phyloP scores from a whole-genome alignment of 2,329 filamentous ascomycete genomes.

The Orbilia oligospora region DNA sequence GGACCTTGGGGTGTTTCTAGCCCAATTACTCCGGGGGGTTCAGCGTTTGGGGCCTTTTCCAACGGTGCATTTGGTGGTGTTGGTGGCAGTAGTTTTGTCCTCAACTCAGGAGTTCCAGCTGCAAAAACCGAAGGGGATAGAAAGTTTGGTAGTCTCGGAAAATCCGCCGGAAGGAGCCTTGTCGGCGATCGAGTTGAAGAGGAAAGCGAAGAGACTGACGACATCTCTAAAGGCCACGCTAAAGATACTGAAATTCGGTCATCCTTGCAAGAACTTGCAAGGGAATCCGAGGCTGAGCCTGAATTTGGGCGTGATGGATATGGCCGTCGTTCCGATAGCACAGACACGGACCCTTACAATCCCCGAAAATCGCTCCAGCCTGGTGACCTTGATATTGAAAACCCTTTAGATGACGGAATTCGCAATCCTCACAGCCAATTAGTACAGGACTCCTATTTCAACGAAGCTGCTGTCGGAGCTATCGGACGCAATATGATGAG shows the following conservation, averaged over 20 bases:
- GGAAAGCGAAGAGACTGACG: slow-evolving; percentile 75
- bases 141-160: slow-evolving; percentile 78
- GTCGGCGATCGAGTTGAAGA: slow-evolving; percentile 52
- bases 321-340: slow-evolving; percentile 71
- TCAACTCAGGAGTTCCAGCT: slow-evolving; percentile 72
- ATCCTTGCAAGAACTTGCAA: slow-evolving; percentile 65
- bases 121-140: slow-evolving; percentile 79
- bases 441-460: slow-evolving; percentile 46
- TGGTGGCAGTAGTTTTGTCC: slow-evolving; percentile 74
- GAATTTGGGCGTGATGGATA: slow-evolving; percentile 68
- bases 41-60: slow-evolving; percentile 87
- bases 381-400: slow-evolving; percentile 80
- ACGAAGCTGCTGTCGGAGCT: slow-evolving; percentile 63
- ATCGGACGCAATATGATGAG: slow-evolving; percentile 69
- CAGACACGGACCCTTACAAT: slow-evolving; percentile 81
- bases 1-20: slow-evolving; percentile 71
- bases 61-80: slow-evolving; percentile 68
- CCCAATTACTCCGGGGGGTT: slow-evolving; percentile 71
- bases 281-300: slow-evolving; percentile 69
- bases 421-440: slow-evolving; percentile 68
- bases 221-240: slow-evolving; percentile 78
- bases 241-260: slow-evolving; percentile 59
- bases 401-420: slow-evolving; percentile 70
- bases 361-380: slow-evolving; percentile 78
- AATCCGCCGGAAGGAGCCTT: slow-evolving; percentile 85